Percentiles rank a stretch among this genome's conserved stretches.
Evolutionary conservation across 1,284 basidiomycete genomes (phyloP).

Genomic region (Tilletia walkeri): DNA sequence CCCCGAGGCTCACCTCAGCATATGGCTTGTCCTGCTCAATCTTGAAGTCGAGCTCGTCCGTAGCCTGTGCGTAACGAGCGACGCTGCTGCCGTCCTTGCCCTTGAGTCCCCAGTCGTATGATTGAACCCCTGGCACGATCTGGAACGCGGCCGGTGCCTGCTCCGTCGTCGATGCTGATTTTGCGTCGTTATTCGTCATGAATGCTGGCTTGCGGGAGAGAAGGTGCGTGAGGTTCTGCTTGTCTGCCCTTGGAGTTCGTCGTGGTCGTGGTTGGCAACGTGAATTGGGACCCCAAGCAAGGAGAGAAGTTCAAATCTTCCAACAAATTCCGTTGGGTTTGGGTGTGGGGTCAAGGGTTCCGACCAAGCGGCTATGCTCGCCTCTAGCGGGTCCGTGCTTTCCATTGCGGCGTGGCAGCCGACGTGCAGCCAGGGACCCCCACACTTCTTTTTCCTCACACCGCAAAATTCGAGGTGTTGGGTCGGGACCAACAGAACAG

Average conservation of each 20-base stretch:
- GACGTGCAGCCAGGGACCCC: too few relatives aligned
- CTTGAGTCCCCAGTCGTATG: conserved; percentile 53
- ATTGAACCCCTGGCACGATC: conserved; percentile 51
- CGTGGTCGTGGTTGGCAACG: too few relatives aligned
- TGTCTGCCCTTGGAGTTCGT: too few relatives aligned
- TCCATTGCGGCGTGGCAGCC: too few relatives aligned
- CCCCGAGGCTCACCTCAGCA: conserved; percentile 38
- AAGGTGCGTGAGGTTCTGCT: too few relatives aligned
- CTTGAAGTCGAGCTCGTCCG: conserved; percentile 30
- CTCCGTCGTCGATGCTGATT: background rate
- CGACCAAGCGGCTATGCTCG: too few relatives aligned
- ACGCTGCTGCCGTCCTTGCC: conserved; percentile 37
- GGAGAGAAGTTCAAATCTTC: too few relatives aligned
- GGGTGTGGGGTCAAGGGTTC: too few relatives aligned
- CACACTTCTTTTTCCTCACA: background rate
- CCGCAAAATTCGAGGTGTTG: background rate
- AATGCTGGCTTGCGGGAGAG: background rate
- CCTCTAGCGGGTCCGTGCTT: too few relatives aligned
- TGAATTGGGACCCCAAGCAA: too few relatives aligned
- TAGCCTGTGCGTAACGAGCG: conserved; percentile 41
- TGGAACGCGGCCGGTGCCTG: conserved; percentile 29
- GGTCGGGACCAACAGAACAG: background rate
- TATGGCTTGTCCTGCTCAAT: conserved; percentile 37
- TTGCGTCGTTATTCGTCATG: background rate
- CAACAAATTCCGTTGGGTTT: too few relatives aligned